Evolutionary conservation across 1,139 yeast genomes (phyloP).

Genomic region (Yamadazyma friedrichii): DNA sequence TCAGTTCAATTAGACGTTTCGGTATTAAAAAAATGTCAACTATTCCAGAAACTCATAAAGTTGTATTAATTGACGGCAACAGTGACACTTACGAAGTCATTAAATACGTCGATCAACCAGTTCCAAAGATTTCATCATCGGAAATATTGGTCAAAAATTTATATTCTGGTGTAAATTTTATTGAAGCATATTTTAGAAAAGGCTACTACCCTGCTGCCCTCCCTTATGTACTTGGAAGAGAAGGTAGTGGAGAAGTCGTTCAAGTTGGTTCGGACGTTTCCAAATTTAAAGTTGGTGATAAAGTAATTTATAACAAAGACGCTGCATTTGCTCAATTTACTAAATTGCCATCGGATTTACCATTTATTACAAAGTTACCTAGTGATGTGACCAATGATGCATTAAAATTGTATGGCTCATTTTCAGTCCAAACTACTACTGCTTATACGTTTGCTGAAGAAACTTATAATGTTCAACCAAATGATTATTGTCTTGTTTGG

Average conservation of each 20-base stretch:
- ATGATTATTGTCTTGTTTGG: slow-evolving; percentile 71
- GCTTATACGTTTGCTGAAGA: slow-evolving; percentile 69
- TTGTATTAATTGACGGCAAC: slow-evolving; percentile 49
- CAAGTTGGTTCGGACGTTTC: slow-evolving; percentile 63
- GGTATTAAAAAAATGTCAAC: slow-evolving; percentile 11
- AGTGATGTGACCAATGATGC: slow-evolving; percentile 36
- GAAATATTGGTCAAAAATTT: slow-evolving; percentile 70
- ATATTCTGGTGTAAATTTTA: slow-evolving; percentile 78
- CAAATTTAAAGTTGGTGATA: slow-evolving; percentile 65
- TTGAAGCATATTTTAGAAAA: slow-evolving; percentile 77
- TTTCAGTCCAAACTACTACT: slow-evolving; percentile 72
- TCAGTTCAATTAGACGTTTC: not conserved
- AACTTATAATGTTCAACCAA: slow-evolving; percentile 63
- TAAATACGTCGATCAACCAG: slow-evolving; percentile 49
- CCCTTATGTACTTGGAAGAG: slow-evolving; percentile 78
- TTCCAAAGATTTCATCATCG: slow-evolving; percentile 53
- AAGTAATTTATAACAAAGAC: slow-evolving; percentile 55
- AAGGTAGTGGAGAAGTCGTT: slow-evolving; percentile 76
- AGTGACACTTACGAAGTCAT: slow-evolving; percentile 46
- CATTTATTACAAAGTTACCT: slow-evolving; percentile 48
- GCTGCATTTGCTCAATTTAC: slow-evolving; percentile 73
- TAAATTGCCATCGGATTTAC: slow-evolving; percentile 34
- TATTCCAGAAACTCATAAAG: slow-evolving; percentile 61
- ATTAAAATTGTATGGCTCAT: slow-evolving; percentile 57
- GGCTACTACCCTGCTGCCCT: slow-evolving; percentile 63